Base-by-base conservation (phyloP, 2,329 filamentous ascomycete genomes). In the Myriosclerotinia duriaeana region DNA sequence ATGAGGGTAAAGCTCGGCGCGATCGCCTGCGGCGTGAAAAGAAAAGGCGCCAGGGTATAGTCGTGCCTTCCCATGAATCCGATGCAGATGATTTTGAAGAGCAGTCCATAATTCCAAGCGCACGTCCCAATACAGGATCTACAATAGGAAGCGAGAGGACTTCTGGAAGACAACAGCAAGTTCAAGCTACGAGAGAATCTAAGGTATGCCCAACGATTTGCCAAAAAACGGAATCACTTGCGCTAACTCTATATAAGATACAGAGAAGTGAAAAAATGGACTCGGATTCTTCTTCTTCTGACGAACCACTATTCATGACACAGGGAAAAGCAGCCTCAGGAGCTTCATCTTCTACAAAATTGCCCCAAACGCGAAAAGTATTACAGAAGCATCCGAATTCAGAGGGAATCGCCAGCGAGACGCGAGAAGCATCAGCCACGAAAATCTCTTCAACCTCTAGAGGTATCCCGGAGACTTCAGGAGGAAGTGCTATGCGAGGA, bases 401-500 rank as follows among this genome's bases (percentile, higher is more conserved):
- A 8, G 26, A 42, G 5, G 42, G 2, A 30, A 46, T 11, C 8
- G n/a, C n/a, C 20, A 42, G n/a, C 14, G 58, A 50, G 11, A 22
- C n/a, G 12, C n/a, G 8, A 38, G 44, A 26, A 7, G 38, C 22
- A 40, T 12, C 44, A 50, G 3, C 30, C 1, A 12, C 46, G 30
- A n/a, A 50, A 20, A 20, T 2, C 8, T 50, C 58, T 61, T 50
- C 44, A 52, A 22, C 34, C 36, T 17, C n/a, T 50, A 38, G 58
- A 50, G 58, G 44, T 26, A 11, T 11, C n/a, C 9, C 30, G 40
- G 50, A 50, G 15, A 50, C 9, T 40, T 38, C 56, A 26, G 64
- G 70, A 34, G 65, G 67, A 69, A 68, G 68, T 44, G 70, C 72
- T 7, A 69, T 62, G 4, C 67, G 72, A 36, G 73, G 74, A 62